These are phyloP conservation scores for Fusarium annulatum DNA, from an alignment of 2,329 filamentous ascomycete genomes.

Conservation along the genomic window DNA sequence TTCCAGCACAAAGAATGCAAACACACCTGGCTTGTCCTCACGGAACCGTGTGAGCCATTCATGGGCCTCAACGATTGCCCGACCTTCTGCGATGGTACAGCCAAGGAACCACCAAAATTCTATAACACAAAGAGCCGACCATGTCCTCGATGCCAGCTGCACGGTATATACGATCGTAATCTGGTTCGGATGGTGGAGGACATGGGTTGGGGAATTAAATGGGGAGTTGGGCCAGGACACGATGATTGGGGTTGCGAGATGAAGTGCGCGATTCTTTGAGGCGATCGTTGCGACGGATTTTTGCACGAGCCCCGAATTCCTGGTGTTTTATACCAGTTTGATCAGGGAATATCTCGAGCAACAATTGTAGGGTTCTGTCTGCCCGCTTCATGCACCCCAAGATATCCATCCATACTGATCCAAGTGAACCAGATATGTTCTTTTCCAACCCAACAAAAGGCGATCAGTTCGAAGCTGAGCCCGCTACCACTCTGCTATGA, in stretches of 20 bases:
- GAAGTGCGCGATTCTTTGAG: conserved; percentile 50
- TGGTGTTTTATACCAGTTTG: not conserved
- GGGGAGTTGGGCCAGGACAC: conserved; percentile 58
- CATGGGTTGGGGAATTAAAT: conserved; percentile 58
- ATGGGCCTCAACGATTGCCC: conserved; percentile 63
- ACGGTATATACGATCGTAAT: conserved; percentile 60
- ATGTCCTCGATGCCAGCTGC: conserved; percentile 57
- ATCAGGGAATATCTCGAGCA: not conserved
- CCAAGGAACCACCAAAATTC: conserved; percentile 51
- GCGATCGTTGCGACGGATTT: not conserved
- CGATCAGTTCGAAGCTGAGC: not conserved
- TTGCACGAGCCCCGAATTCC: not conserved
- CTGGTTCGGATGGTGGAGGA: conserved; percentile 57
- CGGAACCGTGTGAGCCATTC: conserved; percentile 59
- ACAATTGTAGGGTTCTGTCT: not conserved
- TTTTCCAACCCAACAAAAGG: not conserved
- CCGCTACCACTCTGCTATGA: not conserved
- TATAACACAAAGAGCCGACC: conserved; percentile 51
- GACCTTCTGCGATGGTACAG: conserved; percentile 53
- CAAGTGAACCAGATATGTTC: not conserved
- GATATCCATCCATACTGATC: not conserved
- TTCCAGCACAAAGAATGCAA: conserved; percentile 61
- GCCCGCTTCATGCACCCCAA: not conserved
- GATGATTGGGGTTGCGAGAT: conserved; percentile 53
- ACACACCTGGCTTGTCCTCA: conserved; percentile 64